A percentile compares a stretch with the other conserved stretches of the same genome.
phyloP scores from a whole-genome alignment of 75 land plant species.

The Sequoiadendron giganteum region DNA sequence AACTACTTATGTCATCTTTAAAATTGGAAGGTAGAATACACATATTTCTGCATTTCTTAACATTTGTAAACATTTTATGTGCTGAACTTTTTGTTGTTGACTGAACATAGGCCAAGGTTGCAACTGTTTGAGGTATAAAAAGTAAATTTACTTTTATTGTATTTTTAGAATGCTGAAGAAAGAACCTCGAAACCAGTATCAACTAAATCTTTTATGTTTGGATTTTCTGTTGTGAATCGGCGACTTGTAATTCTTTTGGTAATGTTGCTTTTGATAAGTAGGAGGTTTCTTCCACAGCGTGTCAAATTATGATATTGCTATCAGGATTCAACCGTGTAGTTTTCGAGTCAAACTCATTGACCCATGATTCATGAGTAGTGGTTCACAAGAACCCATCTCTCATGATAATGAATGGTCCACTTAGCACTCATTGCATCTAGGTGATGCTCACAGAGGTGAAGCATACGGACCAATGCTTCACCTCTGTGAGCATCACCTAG shows the following conservation, averaged over 20 bases:
- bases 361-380: too few relatives aligned
- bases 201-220: background rate
- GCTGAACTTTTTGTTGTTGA: background rate
- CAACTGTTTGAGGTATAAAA: background rate
- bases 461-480: too few relatives aligned
- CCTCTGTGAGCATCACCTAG: too few relatives aligned
- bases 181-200: background rate
- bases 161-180: background rate
- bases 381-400: too few relatives aligned
- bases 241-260: background rate
- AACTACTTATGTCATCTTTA: slow-evolving; percentile 34
- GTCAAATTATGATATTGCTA: too few relatives aligned
- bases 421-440: too few relatives aligned
- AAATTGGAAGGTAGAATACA: slow-evolving; percentile 48
- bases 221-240: background rate
- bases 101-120: background rate
- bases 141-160: background rate
- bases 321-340: too few relatives aligned
- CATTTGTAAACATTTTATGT: background rate
- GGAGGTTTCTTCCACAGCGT: too few relatives aligned
- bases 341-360: too few relatives aligned
- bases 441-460: too few relatives aligned
- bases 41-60: background rate
- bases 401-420: too few relatives aligned
- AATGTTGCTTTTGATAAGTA: background rate